These are phyloP conservation scores for Mycena chlorophos DNA, from an alignment of 768 basidiomycete genomes.

Conservation along the genomic window DNA sequence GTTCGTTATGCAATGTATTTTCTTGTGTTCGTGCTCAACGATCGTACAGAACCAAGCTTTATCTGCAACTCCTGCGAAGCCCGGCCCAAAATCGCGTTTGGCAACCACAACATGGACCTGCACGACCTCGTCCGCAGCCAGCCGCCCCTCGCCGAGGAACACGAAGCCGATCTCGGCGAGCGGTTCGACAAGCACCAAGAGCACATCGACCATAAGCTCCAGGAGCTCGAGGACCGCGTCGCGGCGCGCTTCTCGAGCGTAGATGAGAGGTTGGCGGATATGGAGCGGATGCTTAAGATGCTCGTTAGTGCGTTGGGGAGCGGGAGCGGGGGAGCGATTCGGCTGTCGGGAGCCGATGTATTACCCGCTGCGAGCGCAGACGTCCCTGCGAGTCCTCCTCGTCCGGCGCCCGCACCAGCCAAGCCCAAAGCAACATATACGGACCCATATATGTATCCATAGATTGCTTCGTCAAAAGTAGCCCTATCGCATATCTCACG, in stretches of 20 bases:
- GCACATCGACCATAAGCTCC: constrained; percentile 13
- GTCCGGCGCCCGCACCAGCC: too few species aligned
- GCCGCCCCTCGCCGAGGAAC: constrained; percentile 19
- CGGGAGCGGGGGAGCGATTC: too few species aligned
- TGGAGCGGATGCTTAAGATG: constrained; percentile 22
- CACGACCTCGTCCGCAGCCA: constrained; percentile 26
- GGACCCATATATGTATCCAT: too few species aligned
- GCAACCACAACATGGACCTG: constrained; percentile 19
- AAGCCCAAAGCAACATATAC: too few species aligned
- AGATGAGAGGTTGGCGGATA: constrained; percentile 19
- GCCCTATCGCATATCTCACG: too few species aligned
- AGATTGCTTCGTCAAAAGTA: too few species aligned
- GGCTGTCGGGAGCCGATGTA: too few species aligned
- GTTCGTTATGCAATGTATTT: constrained; percentile 7
- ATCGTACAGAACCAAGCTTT: constrained; percentile 11
- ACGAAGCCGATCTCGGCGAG: constrained; percentile 21
- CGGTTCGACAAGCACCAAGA: constrained; percentile 16
- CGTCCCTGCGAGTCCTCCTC: too few species aligned
- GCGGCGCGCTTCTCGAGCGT: constrained; percentile 18
- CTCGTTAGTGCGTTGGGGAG: constrained; percentile 7
- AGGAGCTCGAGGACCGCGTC: constrained; percentile 15
- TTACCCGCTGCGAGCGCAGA: too few species aligned
- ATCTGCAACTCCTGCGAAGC: constrained; percentile 25
- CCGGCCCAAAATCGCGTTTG: constrained; percentile 9
- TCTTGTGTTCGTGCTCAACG: neutral